A percentile compares a stretch with the other conserved stretches of the same genome.
These are phyloP conservation scores for Wickerhamomyces canadensis DNA, from an alignment of 805 yeast genomes.

Conservation along the genomic window DNA sequence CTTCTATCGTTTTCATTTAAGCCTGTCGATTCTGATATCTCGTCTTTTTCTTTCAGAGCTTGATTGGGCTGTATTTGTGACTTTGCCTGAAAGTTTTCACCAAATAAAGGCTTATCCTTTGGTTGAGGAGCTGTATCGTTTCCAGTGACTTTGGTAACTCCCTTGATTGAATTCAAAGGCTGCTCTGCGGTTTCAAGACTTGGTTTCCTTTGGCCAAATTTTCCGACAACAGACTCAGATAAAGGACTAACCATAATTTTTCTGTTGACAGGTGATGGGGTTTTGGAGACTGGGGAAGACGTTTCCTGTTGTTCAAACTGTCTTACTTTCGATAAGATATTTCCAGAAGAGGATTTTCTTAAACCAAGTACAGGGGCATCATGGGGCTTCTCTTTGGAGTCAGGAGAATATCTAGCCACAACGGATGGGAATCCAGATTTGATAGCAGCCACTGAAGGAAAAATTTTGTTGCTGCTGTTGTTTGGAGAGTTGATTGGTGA, in stretches of 20 bases:
- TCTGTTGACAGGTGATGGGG: conserved; percentile 8
- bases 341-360: conserved; percentile 24
- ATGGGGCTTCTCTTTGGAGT: conserved; percentile 1
- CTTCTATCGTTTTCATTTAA: no score
- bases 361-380: conserved; percentile 6
- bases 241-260: conserved; percentile 14
- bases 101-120: no score
- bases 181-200: conserved; percentile 8
- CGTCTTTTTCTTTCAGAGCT: no score
- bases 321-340: conserved; percentile 26
- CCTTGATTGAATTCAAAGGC: background rate
- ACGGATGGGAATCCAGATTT: conserved; percentile 11
- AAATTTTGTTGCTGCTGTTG: background rate
- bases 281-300: conserved; percentile 10
- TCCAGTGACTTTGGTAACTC: conserved; percentile 1
- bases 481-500: background rate
- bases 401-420: conserved; percentile 15
- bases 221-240: conserved; percentile 15
- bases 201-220: conserved; percentile 17
- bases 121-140: no score
- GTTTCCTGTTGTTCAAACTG: conserved; percentile 25
- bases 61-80: no score
- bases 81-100: no score
- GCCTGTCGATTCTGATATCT: no score
- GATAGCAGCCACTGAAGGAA: conserved; percentile 6